Evolutionary conservation across 768 basidiomycete species (phyloP), one percentile per base, ranked within the genome.

Genomic region (Boletus vinaceobasis): DNA sequence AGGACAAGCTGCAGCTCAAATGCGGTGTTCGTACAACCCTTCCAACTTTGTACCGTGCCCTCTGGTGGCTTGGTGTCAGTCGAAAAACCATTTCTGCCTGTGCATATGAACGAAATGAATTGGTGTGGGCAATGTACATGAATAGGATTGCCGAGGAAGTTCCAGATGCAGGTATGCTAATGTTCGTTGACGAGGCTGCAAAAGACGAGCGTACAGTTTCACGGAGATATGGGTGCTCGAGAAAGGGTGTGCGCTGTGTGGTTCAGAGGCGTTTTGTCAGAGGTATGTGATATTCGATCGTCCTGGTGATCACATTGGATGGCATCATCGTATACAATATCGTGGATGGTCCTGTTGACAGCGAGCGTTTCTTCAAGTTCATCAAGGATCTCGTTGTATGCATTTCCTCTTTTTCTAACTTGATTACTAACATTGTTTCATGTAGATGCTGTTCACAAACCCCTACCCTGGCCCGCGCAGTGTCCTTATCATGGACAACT

Each of bases 131-230:
- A 5, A 38, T 47, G 0, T 62, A 57, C 27, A 64, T 59, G 51
- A 64, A 64, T 10, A 5, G 5, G 15, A 61, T 64, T 42, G 58
- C 29, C 0, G 43, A 40, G 0, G 48, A 58, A 43, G 64, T 4
- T 62, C 53, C 50, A 0, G 43, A 64, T 50, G 27, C 65, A 15
- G 33, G 58, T 14, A 66, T 64, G 65, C 55, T 69, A 2, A 31
- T 69, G 27, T 69, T 66, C 38, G 29, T 55, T n/a, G 60, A 69
- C 44, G 56, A 69, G 33, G 57, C 60, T 27, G 49, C 58, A 0
- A 64, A 60, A 26, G 48, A 69, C 44, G 27, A 58, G 8, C 15
- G 39, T 31, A 56, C 8, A 6, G 15, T 32, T 23, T 21, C 29
- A 38, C 32, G 8, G 19, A 45, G n/a, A 37, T 36, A 19, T 45